phyloP scores from a whole-genome alignment of 1,284 basidiomycete genomes.

The Apiotrichum sp. region DNA sequence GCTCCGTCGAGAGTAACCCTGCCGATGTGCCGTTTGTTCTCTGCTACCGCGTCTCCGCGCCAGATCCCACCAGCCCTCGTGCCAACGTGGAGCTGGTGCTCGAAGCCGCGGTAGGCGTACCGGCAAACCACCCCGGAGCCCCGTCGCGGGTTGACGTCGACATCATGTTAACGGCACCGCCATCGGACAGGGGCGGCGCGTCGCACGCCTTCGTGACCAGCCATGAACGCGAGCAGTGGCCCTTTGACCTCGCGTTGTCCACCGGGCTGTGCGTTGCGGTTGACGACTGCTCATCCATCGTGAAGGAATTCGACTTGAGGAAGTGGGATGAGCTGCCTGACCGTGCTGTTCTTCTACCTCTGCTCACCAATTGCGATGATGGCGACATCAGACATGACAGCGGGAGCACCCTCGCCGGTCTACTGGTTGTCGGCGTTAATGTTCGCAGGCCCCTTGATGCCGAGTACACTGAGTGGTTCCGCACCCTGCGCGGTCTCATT shows the following conservation, averaged over 20 bases:
- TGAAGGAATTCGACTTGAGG: conserved; percentile 29
- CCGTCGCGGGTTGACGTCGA: too few species aligned
- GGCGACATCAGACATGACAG: too few species aligned
- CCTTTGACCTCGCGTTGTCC: conserved; percentile 31
- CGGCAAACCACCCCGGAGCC: too few species aligned
- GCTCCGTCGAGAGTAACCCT: conserved; percentile 26
- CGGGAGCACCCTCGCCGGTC: too few species aligned
- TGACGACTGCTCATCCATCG: conserved; percentile 32
- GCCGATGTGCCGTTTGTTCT: conserved; percentile 34
- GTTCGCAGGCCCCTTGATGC: not conserved
- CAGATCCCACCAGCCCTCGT: not conserved
- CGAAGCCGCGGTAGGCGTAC: too few species aligned
- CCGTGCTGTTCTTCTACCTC: not conserved
- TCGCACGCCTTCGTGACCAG: not conserved
- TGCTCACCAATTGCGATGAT: too few species aligned
- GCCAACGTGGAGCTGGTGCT: not conserved
- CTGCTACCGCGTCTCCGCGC: conserved; percentile 22
- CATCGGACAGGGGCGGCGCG: too few species aligned
- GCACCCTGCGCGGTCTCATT: not conserved
- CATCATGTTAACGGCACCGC: too few species aligned
- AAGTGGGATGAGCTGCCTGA: conserved; percentile 40
- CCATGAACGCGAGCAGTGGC: conserved; percentile 21
- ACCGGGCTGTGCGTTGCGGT: conserved; percentile 35
- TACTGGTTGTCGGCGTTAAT: not conserved
- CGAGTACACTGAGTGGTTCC: not conserved